These are phyloP conservation scores for Lepidium sativum DNA, from an alignment of 345 rosid genomes.

Conservation along the genomic window DNA sequence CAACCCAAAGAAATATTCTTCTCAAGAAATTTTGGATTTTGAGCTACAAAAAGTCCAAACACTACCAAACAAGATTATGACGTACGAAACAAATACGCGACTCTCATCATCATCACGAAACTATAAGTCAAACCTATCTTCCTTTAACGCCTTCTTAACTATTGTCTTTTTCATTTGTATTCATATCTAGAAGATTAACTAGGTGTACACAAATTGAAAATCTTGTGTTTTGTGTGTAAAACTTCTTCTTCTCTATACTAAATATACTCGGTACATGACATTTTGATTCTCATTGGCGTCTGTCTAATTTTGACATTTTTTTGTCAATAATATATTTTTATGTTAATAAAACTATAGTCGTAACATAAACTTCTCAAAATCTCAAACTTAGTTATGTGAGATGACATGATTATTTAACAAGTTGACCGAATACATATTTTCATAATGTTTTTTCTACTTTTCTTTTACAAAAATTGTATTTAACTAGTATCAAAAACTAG, in stretches of 20 bases:
- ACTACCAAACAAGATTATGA: conserved; percentile 20
- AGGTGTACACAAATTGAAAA: background rate
- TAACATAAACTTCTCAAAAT: too few species aligned
- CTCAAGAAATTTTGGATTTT: background rate
- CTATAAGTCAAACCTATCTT: conserved; percentile 19
- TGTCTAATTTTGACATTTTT: background rate
- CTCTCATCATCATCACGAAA: background rate
- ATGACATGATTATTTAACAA: too few species aligned
- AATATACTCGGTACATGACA: background rate
- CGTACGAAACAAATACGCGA: conserved; percentile 8
- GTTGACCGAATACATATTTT: too few species aligned
- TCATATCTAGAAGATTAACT: background rate
- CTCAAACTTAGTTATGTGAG: too few species aligned
- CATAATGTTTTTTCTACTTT: too few species aligned
- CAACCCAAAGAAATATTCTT: background rate
- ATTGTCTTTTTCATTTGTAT: conserved; percentile 8
- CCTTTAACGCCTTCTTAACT: background rate
- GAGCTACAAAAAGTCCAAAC: conserved; percentile 9
- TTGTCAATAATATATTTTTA: too few species aligned
- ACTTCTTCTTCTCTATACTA: background rate
- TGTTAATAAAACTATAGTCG: too few species aligned
- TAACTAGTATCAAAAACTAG: too few species aligned
- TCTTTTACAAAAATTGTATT: too few species aligned
- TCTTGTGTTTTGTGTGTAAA: background rate
- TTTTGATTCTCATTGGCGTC: background rate